A percentile compares a stretch with the other conserved stretches of the same genome.
Evolutionary conservation across 1,139 yeast genomes (phyloP).

Genomic region (Protomyces inundatus): DNA sequence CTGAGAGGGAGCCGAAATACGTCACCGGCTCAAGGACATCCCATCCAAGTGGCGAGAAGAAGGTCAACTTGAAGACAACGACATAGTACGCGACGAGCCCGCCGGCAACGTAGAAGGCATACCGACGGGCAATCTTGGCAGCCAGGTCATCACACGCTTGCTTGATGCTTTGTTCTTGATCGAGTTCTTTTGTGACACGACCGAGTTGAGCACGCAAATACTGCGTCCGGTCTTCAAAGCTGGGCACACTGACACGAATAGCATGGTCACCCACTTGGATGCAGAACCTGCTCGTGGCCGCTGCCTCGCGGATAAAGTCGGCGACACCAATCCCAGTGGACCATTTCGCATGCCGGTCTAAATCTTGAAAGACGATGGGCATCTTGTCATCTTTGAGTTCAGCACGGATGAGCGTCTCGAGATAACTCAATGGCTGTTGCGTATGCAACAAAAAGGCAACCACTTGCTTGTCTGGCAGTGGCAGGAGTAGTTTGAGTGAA

Average conservation of each 20-base stretch:
- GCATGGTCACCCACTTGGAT: neutral
- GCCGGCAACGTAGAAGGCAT: slow-evolving; percentile 9
- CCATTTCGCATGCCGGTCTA: slow-evolving; percentile 13
- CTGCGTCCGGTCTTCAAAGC: slow-evolving; percentile 25
- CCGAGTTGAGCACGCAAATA: slow-evolving; percentile 16
- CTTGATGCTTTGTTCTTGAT: slow-evolving; percentile 14
- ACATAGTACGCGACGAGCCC: slow-evolving; percentile 17
- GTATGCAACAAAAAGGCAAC: slow-evolving; percentile 22
- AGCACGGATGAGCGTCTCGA: slow-evolving; percentile 13
- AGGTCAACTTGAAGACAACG: slow-evolving; percentile 20
- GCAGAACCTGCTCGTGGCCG: slow-evolving; percentile 8
- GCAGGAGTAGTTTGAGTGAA: slow-evolving; percentile 14
- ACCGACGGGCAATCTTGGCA: slow-evolving; percentile 4
- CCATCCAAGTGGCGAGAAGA: slow-evolving; percentile 22
- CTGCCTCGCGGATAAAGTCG: slow-evolving; percentile 24
- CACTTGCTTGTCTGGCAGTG: slow-evolving; percentile 6
- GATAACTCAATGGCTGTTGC: slow-evolving; percentile 21
- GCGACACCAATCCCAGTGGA: slow-evolving; percentile 3
- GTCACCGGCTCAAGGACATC: slow-evolving; percentile 27
- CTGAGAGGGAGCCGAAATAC: slow-evolving; percentile 10
- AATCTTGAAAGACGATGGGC: slow-evolving; percentile 8
- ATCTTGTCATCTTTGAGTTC: slow-evolving; percentile 5
- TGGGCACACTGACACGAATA: slow-evolving; percentile 17
- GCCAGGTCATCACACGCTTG: slow-evolving; percentile 22
- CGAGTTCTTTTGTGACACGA: slow-evolving; percentile 9